Evolutionary conservation across 1,139 yeast genomes (phyloP), one percentile per base, ranked within the genome.

Genomic region (Candida neerlandica): DNA sequence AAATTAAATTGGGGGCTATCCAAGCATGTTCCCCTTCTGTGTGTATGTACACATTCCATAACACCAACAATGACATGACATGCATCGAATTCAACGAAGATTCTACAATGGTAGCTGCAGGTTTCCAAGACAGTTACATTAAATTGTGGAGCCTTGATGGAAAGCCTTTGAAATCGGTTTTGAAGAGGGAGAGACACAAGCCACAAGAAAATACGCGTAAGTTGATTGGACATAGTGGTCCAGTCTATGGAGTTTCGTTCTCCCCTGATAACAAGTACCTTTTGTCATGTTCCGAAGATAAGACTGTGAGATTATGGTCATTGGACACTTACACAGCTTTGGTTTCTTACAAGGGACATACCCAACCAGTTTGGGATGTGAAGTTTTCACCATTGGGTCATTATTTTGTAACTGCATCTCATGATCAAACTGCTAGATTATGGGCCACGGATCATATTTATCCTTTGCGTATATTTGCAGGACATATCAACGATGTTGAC

Each of bases 371-470:
- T 27, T 95, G 99, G 99, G 99, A 95, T 64, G 97, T 94, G 5
- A 82, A 88, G 58, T 94, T 91, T 62, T 86, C 96, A 3, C 99
- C 99, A 1, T 74, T 89, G 61, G 99, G 99, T 2, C 98, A 94
- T 69, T 95, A 95, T 71, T 95, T 95, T 69, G 97, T 96, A 11
- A 91, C 97, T 0, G 97, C 96, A 0, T 90, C 97, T 3, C 97
- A 92, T 63, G 99, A 95, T 64, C 97, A 92, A 66, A 95, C 99
- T 0, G 99, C 98, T 0, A 78, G 98, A 55, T 75, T 95, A 52
- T 95, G 99, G 99, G 92, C 97, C 35, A 91, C 97, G 54, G 99
- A 95, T 66, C 99, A 95, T 68, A 92, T 95, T 43, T 92, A 94
- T 65, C 98, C 99, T 32, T 77, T 95, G 58, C 78, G 99, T 58